phyloP scores from a whole-genome alignment of 2,329 filamentous ascomycete genomes.

The Pyrenophora tritici-repentis region DNA sequence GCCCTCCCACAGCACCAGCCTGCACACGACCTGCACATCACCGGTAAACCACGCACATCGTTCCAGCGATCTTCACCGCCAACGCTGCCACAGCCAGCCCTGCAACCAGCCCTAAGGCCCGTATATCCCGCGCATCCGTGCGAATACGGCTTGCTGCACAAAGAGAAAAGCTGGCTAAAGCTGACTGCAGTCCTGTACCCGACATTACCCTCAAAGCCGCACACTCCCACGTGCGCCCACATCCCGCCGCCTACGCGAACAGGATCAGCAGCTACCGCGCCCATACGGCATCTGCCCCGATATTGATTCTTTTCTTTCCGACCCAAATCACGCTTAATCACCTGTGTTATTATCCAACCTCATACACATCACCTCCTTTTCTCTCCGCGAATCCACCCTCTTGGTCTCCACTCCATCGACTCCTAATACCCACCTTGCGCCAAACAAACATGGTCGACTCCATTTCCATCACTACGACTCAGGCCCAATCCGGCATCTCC shows the following conservation, averaged over 20 bases:
- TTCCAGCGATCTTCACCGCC: slow-evolving; percentile 15
- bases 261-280: slow-evolving; percentile 13
- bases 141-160: slow-evolving; percentile 12
- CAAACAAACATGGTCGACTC: slow-evolving; percentile 11
- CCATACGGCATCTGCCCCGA: slow-evolving; percentile 11
- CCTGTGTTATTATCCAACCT: too few species aligned
- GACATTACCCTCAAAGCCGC: slow-evolving; percentile 5
- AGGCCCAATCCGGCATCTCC: slow-evolving; percentile 51
- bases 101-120: slow-evolving; percentile 1
- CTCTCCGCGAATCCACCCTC: not conserved
- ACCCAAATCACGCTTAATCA: not conserved
- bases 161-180: too few species aligned
- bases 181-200: not conserved
- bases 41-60: slow-evolving; percentile 13
- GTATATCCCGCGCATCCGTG: slow-evolving; percentile 4
- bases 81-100: slow-evolving; percentile 9
- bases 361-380: not conserved
- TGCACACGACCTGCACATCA: not conserved
- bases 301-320: not conserved
- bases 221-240: slow-evolving; percentile 12
- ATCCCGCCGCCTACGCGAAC: slow-evolving; percentile 9
- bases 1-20: not conserved
- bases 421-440: not conserved
- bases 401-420: not conserved
- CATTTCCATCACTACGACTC: slow-evolving; percentile 39